Evolutionary conservation across 2,329 filamentous ascomycete genomes (phyloP).

Genomic region (Paraphaeosphaeria sporulosa): DNA sequence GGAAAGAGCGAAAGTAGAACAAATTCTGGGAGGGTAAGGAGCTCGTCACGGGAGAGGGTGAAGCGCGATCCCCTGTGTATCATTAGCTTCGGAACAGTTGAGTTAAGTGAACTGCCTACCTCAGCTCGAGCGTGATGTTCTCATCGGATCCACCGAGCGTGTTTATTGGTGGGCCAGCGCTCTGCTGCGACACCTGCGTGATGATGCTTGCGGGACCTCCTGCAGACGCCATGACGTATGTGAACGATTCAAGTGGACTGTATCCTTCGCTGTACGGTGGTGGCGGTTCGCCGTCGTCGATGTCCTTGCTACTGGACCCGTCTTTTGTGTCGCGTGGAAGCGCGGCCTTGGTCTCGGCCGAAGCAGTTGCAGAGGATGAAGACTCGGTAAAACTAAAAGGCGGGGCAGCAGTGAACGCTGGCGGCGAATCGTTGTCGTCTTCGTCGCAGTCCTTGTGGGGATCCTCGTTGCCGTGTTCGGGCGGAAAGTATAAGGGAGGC

Average conservation of each 20-base stretch:
- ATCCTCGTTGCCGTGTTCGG: slow-evolving; percentile 57
- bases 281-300: slow-evolving; percentile 87
- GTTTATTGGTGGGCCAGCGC: slow-evolving; percentile 82
- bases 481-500: slow-evolving; percentile 67
- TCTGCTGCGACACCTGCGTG: slow-evolving; percentile 90
- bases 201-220: slow-evolving; percentile 98
- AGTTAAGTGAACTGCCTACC: slow-evolving; percentile 63
- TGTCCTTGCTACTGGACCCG: slow-evolving; percentile 72
- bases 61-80: slow-evolving; percentile 82
- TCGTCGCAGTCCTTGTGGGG: slow-evolving; percentile 53
- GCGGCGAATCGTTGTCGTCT: slow-evolving; percentile 49
- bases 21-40: slow-evolving; percentile 95
- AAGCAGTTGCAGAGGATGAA: slow-evolving; percentile 53
- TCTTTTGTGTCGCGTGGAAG: slow-evolving; percentile 84
- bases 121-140: slow-evolving; percentile 91
- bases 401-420: slow-evolving; percentile 61
- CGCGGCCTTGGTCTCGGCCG: slow-evolving; percentile 82
- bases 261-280: slow-evolving; percentile 95
- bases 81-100: slow-evolving; percentile 21
- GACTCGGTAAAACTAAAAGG: slow-evolving; percentile 60
- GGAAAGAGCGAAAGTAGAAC: slow-evolving; percentile 97
- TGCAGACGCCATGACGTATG: slow-evolving; percentile 97
- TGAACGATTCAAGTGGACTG: slow-evolving; percentile 90
- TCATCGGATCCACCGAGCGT: slow-evolving; percentile 90
- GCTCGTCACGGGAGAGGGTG: slow-evolving; percentile 90